Base-by-base conservation (phyloP, 768 basidiomycete genomes). In the Neoboletus brunneissimus region DNA sequence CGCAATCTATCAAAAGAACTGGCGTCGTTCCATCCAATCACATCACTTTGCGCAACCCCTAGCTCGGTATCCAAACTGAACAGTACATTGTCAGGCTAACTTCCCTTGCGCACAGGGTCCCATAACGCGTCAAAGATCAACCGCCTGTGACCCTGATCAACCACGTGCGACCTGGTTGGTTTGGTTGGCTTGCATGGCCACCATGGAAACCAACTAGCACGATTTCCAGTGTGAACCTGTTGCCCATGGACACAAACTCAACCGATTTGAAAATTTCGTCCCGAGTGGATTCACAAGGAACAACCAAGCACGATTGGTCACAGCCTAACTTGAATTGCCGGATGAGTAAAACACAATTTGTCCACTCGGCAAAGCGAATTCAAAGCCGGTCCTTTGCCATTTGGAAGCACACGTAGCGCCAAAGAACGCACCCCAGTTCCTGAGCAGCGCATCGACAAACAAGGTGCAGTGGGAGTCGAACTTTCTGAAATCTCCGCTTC, bases 351-450 rank as follows among this genome's bases (percentile, higher is more conserved):
- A 42, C 46, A 18, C 38, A 31, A 32, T 50, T 43, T 38, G 48
- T 16, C 27, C 16, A 44, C 4, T 52, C 23, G 37, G 52, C 38
- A 51, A 59, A 56, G 42, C 48, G 37, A 52, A 53, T 46, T 38
- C 57, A 50, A 53, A 29, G 29, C 50, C 32, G 58, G 48, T 40
- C 44, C 34, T 9, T 8, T 29, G 4, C 5, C 4, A 5, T 29
- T 43, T 42, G 34, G 51, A 48, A 46, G 54, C 38, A 50, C 38
- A 49, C 23, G 37, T 20, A 25, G 61, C 61, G 61, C 44, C 42
- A 48, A 49, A 43, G 55, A 59, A 62, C 31, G 61, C 34, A 70
- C 68, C 70, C 68, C 58, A 59, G 68, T 70, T 72, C 64, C 68
- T 63, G 66, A 66, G 46, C 47, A 54, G 51, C 59, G 34, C 42